phyloP scores from a whole-genome alignment of 805 yeast species.

The Candida succiphila region DNA sequence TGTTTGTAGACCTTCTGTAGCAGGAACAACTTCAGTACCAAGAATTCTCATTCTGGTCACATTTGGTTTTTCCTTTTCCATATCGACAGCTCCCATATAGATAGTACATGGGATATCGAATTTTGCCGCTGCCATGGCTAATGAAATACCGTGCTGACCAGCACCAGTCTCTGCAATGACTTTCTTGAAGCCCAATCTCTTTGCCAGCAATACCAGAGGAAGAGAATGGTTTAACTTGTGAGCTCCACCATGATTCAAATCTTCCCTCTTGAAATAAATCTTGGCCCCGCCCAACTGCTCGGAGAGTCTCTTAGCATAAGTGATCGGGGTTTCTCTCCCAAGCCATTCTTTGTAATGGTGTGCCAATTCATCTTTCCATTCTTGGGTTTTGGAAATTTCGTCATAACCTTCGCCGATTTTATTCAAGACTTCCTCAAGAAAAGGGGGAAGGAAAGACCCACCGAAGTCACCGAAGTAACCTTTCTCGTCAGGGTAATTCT shows the following conservation, averaged over 20 bases:
- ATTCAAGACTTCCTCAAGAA: slow-evolving; percentile 3
- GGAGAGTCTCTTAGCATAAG: slow-evolving; percentile 4
- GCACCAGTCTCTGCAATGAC: slow-evolving; percentile 42
- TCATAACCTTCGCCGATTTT: slow-evolving; percentile 3
- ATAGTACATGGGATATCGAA: slow-evolving; percentile 8
- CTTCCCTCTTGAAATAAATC: slow-evolving; percentile 98
- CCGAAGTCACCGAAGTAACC: slow-evolving; percentile 7
- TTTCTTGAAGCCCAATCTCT: slow-evolving; percentile 31
- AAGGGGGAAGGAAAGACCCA: slow-evolving; percentile 6
- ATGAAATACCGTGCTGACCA: slow-evolving; percentile 42
- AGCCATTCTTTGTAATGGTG: slow-evolving; percentile 5
- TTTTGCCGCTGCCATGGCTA: slow-evolving; percentile 40
- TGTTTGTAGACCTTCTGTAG: slow-evolving; percentile 5
- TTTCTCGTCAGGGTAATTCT: slow-evolving; percentile 5
- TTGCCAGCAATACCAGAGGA: slow-evolving; percentile 33
- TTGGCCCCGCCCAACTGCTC: slow-evolving; percentile 86
- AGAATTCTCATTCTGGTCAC: slow-evolving; percentile 6
- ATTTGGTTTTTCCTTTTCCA: slow-evolving; percentile 7
- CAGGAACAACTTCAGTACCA: slow-evolving; percentile 7
- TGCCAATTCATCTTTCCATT: slow-evolving; percentile 3
- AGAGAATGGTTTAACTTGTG: slow-evolving; percentile 39
- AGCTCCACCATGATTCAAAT: slow-evolving; percentile 46
- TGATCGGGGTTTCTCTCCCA: slow-evolving; percentile 6
- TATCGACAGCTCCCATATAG: slow-evolving; percentile 7
- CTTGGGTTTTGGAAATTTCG: slow-evolving; percentile 1